phyloP scores from a whole-genome alignment of 2,329 filamentous ascomycete genomes.

The Bisporella sp. region DNA sequence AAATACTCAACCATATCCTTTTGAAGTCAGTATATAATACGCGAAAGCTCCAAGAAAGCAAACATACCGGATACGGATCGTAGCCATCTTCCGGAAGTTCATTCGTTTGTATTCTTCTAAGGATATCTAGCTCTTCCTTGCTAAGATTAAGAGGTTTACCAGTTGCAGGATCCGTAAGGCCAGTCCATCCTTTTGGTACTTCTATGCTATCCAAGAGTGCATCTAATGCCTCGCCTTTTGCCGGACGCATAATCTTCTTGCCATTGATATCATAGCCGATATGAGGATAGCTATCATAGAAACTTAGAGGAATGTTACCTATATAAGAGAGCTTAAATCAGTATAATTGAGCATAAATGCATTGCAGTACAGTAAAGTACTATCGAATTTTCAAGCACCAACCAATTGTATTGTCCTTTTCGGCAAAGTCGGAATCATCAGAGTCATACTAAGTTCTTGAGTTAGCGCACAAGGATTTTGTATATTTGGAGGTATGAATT shows the following conservation, averaged over 20 bases:
- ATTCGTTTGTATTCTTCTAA: conserved; percentile 83
- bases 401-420: conserved; percentile 73
- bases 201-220: conserved; percentile 94
- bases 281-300: conserved; percentile 96
- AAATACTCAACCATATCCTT: conserved; percentile 90
- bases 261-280: conserved; percentile 99
- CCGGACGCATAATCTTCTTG: conserved; percentile 94
- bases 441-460: conserved; percentile 65
- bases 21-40: conserved; percentile 14
- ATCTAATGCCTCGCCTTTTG: conserved; percentile 88
- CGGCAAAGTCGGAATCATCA: conserved; percentile 81
- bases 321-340: too few species aligned
- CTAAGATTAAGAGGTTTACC: conserved; percentile 87
- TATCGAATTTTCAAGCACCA: too few species aligned
- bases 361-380: too few species aligned
- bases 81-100: conserved; percentile 83
- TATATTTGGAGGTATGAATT: not conserved
- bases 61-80: conserved; percentile 76
- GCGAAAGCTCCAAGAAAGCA: not conserved
- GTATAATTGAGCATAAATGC: too few species aligned
- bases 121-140: conserved; percentile 79
- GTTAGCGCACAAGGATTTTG: not conserved
- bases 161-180: conserved; percentile 86
- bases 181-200: conserved; percentile 94
- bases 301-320: conserved; percentile 85